Percentiles rank a stretch among this genome's conserved stretches.
Evolutionary conservation across 2,329 filamentous ascomycete species (phyloP).

Genomic region (Colletotrichum siamense): DNA sequence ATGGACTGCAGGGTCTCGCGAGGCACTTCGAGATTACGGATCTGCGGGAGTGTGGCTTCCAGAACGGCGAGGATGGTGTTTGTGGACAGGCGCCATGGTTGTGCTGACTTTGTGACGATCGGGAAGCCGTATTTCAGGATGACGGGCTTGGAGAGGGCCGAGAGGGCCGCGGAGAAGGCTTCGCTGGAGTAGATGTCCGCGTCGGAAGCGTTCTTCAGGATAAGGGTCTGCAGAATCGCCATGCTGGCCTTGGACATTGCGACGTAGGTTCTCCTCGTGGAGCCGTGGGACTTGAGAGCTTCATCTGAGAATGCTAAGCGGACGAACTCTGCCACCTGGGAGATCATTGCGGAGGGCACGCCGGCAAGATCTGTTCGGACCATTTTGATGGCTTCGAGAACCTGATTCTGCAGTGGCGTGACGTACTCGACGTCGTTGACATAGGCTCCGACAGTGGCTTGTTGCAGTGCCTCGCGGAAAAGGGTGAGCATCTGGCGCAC

Average conservation of each 20-base stretch:
- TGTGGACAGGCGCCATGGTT: constrained; percentile 84
- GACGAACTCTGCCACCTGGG: constrained; percentile 73
- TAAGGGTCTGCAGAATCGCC: constrained; percentile 67
- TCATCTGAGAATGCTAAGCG: constrained; percentile 68
- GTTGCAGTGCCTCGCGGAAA: constrained; percentile 72
- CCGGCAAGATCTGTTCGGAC: constrained; percentile 70
- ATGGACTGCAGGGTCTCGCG: constrained; percentile 57
- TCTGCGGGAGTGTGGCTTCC: constrained; percentile 66
- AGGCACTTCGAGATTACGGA: constrained; percentile 56
- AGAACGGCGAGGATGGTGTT: constrained; percentile 73
- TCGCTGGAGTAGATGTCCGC: constrained; percentile 73
- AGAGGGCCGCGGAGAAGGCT: constrained; percentile 69
- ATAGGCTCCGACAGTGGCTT: constrained; percentile 72
- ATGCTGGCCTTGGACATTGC: constrained; percentile 88
- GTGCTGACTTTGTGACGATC: constrained; percentile 71
- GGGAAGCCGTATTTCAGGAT: constrained; percentile 81
- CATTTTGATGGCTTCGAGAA: constrained; percentile 71
- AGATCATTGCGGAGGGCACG: constrained; percentile 72
- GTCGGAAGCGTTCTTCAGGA: constrained; percentile 64
- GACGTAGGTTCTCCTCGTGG: constrained; percentile 77
- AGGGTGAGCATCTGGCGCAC: constrained; percentile 74
- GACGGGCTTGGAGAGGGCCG: constrained; percentile 73
- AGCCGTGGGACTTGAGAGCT: constrained; percentile 32
- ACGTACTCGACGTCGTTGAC: constrained; percentile 75
- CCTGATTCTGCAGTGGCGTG: constrained; percentile 74